Evolutionary conservation across 148 eudicot genomes (phyloP).

Genomic region (Pharnaceum exiguum): DNA sequence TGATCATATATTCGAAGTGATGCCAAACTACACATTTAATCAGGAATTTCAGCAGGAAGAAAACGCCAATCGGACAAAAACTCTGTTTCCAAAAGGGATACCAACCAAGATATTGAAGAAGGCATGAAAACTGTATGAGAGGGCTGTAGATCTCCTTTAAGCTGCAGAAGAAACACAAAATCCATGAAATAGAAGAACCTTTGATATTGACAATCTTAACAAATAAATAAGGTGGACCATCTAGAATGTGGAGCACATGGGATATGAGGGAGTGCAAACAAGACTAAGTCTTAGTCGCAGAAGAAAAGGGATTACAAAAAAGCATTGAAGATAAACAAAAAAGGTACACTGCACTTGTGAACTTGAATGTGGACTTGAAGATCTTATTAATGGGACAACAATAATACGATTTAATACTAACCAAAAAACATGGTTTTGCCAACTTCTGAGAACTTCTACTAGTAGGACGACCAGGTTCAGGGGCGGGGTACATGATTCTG

Average conservation of each 20-base stretch:
- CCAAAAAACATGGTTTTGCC: slow-evolving; percentile 38
- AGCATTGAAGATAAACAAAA: too few species aligned
- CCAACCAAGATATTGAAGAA: slow-evolving; percentile 75
- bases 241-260: too few species aligned
- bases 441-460: slow-evolving; percentile 24
- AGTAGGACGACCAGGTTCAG: slow-evolving; percentile 17
- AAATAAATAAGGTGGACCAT: not conserved
- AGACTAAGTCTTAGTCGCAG: too few species aligned
- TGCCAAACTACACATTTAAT: slow-evolving; percentile 48
- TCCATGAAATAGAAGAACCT: too few species aligned
- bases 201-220: too few species aligned
- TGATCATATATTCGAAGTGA: slow-evolving; percentile 65
- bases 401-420: slow-evolving; percentile 14
- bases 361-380: too few species aligned
- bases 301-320: too few species aligned
- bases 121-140: slow-evolving; percentile 48
- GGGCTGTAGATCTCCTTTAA: slow-evolving; percentile 38
- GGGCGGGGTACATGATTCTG: slow-evolving; percentile 29
- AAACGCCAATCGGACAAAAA: not conserved
- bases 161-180: slow-evolving; percentile 36
- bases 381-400: not conserved
- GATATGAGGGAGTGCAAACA: too few species aligned
- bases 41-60: slow-evolving; percentile 2
- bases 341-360: too few species aligned
- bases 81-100: slow-evolving; percentile 3